Conservation (phyloP, 1,139 yeast genomes). For the Zhuliangozyma parablackwelliae region DNA sequence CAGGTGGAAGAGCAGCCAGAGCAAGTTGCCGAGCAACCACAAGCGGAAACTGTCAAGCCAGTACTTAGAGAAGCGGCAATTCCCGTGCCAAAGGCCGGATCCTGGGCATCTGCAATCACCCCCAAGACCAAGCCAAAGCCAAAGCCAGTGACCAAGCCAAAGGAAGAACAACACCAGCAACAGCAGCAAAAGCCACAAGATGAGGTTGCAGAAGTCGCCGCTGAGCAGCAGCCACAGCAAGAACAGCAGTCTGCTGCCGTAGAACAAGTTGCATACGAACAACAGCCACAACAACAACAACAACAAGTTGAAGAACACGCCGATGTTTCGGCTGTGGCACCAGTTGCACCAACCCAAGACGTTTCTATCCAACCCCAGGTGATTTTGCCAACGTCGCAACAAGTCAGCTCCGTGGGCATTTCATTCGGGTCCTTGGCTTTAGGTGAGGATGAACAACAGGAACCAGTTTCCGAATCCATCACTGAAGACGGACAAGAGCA, state of each 20-base stretch:
- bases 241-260: slow-evolving; percentile 4
- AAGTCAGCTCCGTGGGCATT: slow-evolving; percentile 57
- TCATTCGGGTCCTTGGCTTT: slow-evolving; percentile 64
- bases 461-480: slow-evolving; percentile 5
- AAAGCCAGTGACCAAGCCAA: slow-evolving; percentile 10
- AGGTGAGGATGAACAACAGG: slow-evolving; percentile 29
- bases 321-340: slow-evolving; percentile 7
- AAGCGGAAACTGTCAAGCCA: slow-evolving; percentile 14
- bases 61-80: slow-evolving; percentile 27
- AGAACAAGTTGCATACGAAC: slow-evolving; percentile 5
- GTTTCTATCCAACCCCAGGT: slow-evolving; percentile 45
- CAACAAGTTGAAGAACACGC: slow-evolving; percentile 2
- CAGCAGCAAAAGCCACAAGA: slow-evolving; percentile 9
- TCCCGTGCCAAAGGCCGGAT: slow-evolving; percentile 30
- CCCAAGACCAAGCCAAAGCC: slow-evolving; percentile 44
- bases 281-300: slow-evolving; percentile 12
- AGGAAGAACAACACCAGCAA: slow-evolving; percentile 7
- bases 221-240: slow-evolving; percentile 5
- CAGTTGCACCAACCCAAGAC: slow-evolving; percentile 5
- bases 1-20: neutral
- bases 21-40: slow-evolving; percentile 1
- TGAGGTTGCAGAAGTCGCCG: slow-evolving; percentile 7
- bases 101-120: slow-evolving; percentile 62
- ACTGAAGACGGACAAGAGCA: slow-evolving; percentile 9
- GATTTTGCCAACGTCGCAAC: slow-evolving; percentile 56